Base-by-base conservation (phyloP, 352 stramenopile genomes). In the Saprolegnia diclina region DNA sequence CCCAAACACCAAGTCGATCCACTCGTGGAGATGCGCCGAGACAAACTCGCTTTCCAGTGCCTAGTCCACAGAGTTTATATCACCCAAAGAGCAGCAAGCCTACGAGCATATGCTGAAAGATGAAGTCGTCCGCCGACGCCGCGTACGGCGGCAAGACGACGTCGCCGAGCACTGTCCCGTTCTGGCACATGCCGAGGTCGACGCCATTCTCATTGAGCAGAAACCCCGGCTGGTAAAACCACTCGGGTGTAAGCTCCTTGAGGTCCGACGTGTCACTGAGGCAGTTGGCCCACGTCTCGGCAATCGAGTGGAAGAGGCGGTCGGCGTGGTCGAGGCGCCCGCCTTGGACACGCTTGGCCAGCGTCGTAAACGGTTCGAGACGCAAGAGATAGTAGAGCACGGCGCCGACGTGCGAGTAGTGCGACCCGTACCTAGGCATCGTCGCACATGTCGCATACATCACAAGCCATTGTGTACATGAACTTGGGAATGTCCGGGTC, bases 321-420 rank as follows among this genome's bases (percentile, higher is more conserved):
- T 98, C 94, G 4, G 93, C 82, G 56, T 96, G 90, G 67, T 98
- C 94, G 64, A 98, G 96, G 37, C 93, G 94, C 11, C 97, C 97
- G 57, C 93, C 96, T 81, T 99, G 97, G 0, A 99, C 79, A 52
- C 83, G 90, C 50, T 98, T 56, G 9, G 94, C 90, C 55, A 99
- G 89, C 26, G 94, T 88, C 5, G 95, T 98, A 78, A 99, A 99
- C 13, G 97, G 97, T 76, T 99, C 97, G n/a, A 99, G 74, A 10
- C 98, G 91, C 76, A 99, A 92, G 29, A 99, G 79, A 75, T 99
- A 99, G 77, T 99, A 98, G 5, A 99, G 83, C 6, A 99, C 97
- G 72, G 98, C 97, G 0, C 96, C 97, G 22, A 94, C 88, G 67
- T 95, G 92, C 11, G 87, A 95, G 72, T 95, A 95, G 67, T 95